Conservation (phyloP, 139 green algal genomes). For the Coelastrella sp. region DNA sequence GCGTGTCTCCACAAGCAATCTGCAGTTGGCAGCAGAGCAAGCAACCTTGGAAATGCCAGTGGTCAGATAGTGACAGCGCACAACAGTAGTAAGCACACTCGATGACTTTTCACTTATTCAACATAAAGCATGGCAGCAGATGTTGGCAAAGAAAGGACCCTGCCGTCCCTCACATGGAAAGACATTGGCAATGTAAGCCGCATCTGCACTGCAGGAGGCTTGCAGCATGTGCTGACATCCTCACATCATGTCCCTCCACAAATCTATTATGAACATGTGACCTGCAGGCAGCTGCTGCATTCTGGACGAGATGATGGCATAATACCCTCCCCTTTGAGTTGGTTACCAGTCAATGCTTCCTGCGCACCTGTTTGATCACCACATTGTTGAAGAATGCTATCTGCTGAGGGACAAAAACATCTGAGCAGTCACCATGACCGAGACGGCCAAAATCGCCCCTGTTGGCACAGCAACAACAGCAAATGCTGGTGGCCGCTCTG, state of each 20-base stretch:
- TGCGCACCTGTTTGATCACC: slow-evolving; percentile 42
- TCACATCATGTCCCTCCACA: too few relatives aligned
- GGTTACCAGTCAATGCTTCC: background rate
- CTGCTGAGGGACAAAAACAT: slow-evolving; percentile 83
- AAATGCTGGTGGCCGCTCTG: background rate
- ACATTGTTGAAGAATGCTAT: slow-evolving; percentile 71
- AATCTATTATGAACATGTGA: too few relatives aligned
- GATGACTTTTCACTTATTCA: too few relatives aligned
- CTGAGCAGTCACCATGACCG: slow-evolving; percentile 79
- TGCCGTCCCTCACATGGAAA: too few relatives aligned
- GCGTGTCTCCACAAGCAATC: slow-evolving; percentile 91
- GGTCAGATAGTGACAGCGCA: too few relatives aligned
- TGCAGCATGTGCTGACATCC: too few relatives aligned
- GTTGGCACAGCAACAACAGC: background rate
- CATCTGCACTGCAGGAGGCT: too few relatives aligned
- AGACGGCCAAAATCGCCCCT: slow-evolving; percentile 92
- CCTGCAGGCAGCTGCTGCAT: slow-evolving; percentile 5
- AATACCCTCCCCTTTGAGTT: background rate
- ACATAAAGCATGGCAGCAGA: background rate
- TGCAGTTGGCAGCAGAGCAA: background rate
- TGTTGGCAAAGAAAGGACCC: background rate
- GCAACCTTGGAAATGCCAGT: too few relatives aligned
- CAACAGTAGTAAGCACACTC: too few relatives aligned
- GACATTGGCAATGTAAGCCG: too few relatives aligned
- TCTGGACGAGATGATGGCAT: background rate